A percentile compares a stretch with the other conserved stretches of the same genome.
Conservation (phyloP, 73 alveolate species). For the Paramecium caudatum region DNA sequence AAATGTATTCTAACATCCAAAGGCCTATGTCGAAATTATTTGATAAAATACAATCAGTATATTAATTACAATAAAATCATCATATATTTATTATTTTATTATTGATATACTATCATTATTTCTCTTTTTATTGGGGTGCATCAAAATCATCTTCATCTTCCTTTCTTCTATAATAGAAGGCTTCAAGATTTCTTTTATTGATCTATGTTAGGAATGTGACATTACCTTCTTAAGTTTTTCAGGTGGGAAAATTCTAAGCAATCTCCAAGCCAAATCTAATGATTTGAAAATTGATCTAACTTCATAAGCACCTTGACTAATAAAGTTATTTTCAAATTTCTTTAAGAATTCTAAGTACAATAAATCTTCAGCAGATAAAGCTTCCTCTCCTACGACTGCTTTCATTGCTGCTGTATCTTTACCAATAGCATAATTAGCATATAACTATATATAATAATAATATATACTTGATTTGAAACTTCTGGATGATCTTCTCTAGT, state of each 20-base stretch:
- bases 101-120: constrained; percentile 53
- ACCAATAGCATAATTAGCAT: constrained; percentile 99
- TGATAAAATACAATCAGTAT: constrained; percentile 69
- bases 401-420: constrained; percentile 99
- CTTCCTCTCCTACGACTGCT: constrained; percentile 99
- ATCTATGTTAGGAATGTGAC: constrained; percentile 70
- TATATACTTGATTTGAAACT: constrained; percentile 90
- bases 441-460: constrained; percentile 82
- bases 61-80: constrained; percentile 11
- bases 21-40: constrained; percentile 71
- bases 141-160: constrained; percentile 78
- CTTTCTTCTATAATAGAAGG: constrained; percentile 86
- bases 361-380: constrained; percentile 93
- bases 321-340: constrained; percentile 95
- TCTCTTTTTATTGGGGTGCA: constrained; percentile 66
- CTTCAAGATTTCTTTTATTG: constrained; percentile 78
- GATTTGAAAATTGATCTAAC: constrained; percentile 95
- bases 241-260: constrained; percentile 98
- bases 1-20: constrained; percentile 75
- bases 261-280: constrained; percentile 97
- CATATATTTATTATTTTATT: too few relatives aligned
- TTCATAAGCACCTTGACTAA: constrained; percentile 97
- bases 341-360: constrained; percentile 96
- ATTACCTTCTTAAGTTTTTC: constrained; percentile 89
- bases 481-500: constrained; percentile 99